Percentiles rank a stretch among this genome's conserved stretches.
Conservation (phyloP, 345 rosid genomes). For the Rhizophora mangle region DNA sequence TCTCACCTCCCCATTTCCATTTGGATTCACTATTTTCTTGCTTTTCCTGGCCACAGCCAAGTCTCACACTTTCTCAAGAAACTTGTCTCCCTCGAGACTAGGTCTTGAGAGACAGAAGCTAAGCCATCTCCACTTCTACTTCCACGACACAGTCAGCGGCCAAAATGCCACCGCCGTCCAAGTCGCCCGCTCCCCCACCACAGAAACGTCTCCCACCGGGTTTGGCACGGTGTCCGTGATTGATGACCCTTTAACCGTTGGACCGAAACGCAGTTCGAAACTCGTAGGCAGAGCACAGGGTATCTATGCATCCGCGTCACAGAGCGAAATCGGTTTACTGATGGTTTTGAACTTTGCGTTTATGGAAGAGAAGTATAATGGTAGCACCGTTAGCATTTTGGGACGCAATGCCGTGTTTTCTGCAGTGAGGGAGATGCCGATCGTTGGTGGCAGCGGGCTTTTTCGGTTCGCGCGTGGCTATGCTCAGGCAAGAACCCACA, state of each 20-base stretch:
- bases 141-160: slow-evolving; percentile 5
- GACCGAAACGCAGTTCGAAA: slow-evolving; percentile 12
- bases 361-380: slow-evolving; percentile 19
- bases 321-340: slow-evolving; percentile 14
- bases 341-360: slow-evolving; percentile 25
- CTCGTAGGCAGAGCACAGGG: slow-evolving; percentile 27
- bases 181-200: slow-evolving; percentile 1
- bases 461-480: slow-evolving; percentile 33
- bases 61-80: neutral
- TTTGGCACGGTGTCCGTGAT: slow-evolving; percentile 20
- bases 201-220: neutral
- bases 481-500: slow-evolving; percentile 27
- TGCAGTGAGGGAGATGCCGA: slow-evolving; percentile 24
- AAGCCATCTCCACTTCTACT: slow-evolving; percentile 18
- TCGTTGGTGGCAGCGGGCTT: slow-evolving; percentile 29
- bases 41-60: neutral
- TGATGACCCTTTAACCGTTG: slow-evolving; percentile 23
- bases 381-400: slow-evolving; percentile 23
- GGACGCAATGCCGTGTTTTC: slow-evolving; percentile 20
- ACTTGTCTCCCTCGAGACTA: neutral
- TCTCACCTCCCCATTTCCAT: neutral
- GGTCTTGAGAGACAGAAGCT: slow-evolving; percentile 16
- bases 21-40: neutral
- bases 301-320: slow-evolving; percentile 22
- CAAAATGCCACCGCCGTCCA: neutral